phyloP scores from a whole-genome alignment of 164 flowering plant genomes.

The Berberis thunbergii region DNA sequence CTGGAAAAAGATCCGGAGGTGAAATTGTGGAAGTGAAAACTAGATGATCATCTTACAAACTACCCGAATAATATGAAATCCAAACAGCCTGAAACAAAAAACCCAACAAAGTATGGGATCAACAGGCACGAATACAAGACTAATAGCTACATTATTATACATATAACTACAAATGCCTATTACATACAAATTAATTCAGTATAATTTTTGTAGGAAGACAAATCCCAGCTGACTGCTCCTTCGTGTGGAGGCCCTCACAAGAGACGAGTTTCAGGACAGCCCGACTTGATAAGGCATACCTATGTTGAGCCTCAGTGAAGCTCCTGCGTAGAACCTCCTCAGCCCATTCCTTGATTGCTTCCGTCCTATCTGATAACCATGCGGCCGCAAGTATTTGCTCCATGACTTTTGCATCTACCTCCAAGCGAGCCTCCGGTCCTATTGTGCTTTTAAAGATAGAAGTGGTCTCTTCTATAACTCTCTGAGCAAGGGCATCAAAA shows the following conservation, averaged over 20 bases:
- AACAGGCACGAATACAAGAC: not conserved
- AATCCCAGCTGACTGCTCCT: slow-evolving; percentile 36
- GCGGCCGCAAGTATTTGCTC: slow-evolving; percentile 70
- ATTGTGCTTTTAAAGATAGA: slow-evolving; percentile 25
- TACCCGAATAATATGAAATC: not conserved
- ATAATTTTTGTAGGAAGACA: slow-evolving; percentile 53
- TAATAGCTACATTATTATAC: slow-evolving; percentile 29
- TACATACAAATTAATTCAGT: slow-evolving; percentile 18
- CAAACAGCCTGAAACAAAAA: not conserved
- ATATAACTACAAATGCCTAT: slow-evolving; percentile 29
- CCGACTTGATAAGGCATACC: slow-evolving; percentile 21
- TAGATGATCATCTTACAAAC: not conserved
- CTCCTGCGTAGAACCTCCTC: slow-evolving; percentile 40
- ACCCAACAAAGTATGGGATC: slow-evolving; percentile 4
- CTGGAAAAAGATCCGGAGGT: not conserved
- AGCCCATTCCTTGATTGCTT: slow-evolving; percentile 51
- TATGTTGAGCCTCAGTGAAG: slow-evolving; percentile 42
- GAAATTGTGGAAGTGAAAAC: not conserved
- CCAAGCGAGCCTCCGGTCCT: slow-evolving; percentile 36
- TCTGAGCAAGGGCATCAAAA: slow-evolving; percentile 51
- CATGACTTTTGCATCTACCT: slow-evolving; percentile 55
- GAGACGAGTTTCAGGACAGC: slow-evolving; percentile 42
- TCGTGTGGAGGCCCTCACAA: slow-evolving; percentile 25
- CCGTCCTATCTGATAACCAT: slow-evolving; percentile 31
- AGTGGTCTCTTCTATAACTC: slow-evolving; percentile 23